A percentile compares a stretch with the other conserved stretches of the same genome.
Evolutionary conservation across 805 yeast genomes (phyloP).

Genomic region (Wilhelminamyces savonicus): DNA sequence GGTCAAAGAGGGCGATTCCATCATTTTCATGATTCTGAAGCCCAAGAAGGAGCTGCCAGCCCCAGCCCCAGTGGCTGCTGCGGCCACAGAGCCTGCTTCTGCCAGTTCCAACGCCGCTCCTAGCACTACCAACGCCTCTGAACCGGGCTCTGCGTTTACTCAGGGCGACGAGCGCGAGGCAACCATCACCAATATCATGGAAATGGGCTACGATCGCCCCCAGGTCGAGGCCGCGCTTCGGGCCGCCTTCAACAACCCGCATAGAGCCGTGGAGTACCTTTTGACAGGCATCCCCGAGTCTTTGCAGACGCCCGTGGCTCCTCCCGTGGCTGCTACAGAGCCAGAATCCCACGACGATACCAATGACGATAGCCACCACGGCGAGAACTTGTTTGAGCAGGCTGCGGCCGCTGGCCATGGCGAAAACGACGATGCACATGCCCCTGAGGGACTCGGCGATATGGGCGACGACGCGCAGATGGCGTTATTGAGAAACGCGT

Average conservation of each 20-base stretch:
- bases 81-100: slow-evolving; percentile 15
- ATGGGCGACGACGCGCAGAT: slow-evolving; percentile 43
- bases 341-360: slow-evolving; percentile 21
- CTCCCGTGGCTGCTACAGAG: slow-evolving; percentile 11
- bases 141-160: slow-evolving; percentile 54
- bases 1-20: slow-evolving; percentile 79
- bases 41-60: slow-evolving; percentile 24
- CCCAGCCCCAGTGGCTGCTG: slow-evolving; percentile 16
- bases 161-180: slow-evolving; percentile 74
- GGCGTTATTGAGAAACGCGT: slow-evolving; percentile 61
- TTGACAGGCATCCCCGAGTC: slow-evolving; percentile 83
- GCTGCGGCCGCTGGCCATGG: slow-evolving; percentile 15
- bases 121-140: slow-evolving; percentile 10
- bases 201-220: slow-evolving; percentile 89
- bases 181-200: slow-evolving; percentile 78
- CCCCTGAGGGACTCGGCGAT: slow-evolving; percentile 14
- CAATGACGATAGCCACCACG: slow-evolving; percentile 23
- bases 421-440: slow-evolving; percentile 15
- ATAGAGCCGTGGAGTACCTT: slow-evolving; percentile 93
- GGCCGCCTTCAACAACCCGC: slow-evolving; percentile 96
- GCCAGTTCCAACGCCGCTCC: slow-evolving; percentile 12
- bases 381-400: slow-evolving; percentile 48
- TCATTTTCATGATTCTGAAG: slow-evolving; percentile 82
- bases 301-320: slow-evolving; percentile 30
- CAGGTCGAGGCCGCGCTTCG: slow-evolving; percentile 87